Evolutionary conservation across 768 basidiomycete genomes (phyloP).

Genomic region (Glaciozyma antarctica): DNA sequence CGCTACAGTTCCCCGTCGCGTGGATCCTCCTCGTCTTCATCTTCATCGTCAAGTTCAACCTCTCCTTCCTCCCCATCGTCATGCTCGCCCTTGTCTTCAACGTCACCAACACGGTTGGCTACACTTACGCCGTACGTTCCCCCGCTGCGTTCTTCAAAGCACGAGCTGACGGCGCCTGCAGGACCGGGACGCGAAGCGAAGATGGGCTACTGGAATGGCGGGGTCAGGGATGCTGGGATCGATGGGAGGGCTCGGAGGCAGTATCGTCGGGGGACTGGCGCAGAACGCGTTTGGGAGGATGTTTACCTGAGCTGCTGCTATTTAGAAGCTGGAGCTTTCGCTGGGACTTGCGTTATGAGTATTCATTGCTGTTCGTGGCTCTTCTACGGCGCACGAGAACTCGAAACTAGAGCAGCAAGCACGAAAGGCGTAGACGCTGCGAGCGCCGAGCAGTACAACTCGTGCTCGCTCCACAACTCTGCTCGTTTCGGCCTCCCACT

Average conservation of each 20-base stretch:
- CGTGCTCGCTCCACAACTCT: too few species aligned
- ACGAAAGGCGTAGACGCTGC: too few species aligned
- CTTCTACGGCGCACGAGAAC: too few species aligned
- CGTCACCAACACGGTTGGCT: conserved; percentile 86
- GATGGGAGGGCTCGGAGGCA: conserved; percentile 72
- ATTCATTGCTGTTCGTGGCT: too few species aligned
- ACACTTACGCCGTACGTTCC: conserved; percentile 57
- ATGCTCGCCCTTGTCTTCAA: conserved; percentile 92
- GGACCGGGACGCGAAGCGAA: conserved; percentile 84
- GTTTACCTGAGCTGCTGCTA: conserved; percentile 41
- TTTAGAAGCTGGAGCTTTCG: not conserved
- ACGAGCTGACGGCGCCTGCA: conserved; percentile 33
- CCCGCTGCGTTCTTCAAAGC: not conserved
- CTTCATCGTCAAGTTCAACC: conserved; percentile 61
- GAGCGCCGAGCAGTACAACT: too few species aligned
- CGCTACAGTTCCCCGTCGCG: conserved; percentile 70
- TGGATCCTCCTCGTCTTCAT: conserved; percentile 83
- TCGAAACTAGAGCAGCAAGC: too few species aligned
- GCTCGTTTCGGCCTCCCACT: too few species aligned
- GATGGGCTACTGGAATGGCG: conserved; percentile 70
- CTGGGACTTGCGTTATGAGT: too few species aligned
- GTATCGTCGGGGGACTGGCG: conserved; percentile 69
- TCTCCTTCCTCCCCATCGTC: conserved; percentile 89
- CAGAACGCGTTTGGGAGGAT: conserved; percentile 70
- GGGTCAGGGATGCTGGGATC: conserved; percentile 63